phyloP scores from a whole-genome alignment of 2,329 filamentous ascomycete genomes.

The Ambrosiella xylebori region DNA sequence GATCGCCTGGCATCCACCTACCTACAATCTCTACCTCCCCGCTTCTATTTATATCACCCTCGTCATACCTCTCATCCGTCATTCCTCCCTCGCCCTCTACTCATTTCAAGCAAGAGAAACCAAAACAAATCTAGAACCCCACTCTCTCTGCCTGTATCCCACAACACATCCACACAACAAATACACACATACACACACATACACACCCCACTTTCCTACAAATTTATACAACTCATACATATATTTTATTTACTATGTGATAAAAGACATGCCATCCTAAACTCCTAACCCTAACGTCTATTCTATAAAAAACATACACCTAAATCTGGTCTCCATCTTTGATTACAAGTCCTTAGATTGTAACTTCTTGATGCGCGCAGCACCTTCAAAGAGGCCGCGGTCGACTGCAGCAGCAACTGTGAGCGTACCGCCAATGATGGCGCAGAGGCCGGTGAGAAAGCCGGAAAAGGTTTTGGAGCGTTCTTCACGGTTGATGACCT shows the following conservation, averaged over 20 bases:
- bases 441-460: slow-evolving; percentile 87
- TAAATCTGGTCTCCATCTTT: neutral
- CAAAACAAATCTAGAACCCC: neutral
- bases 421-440: slow-evolving; percentile 82
- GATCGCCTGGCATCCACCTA: too few species aligned
- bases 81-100: neutral
- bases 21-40: neutral
- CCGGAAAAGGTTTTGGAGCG: slow-evolving; percentile 76
- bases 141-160: neutral
- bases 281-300: neutral
- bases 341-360: slow-evolving; percentile 42
- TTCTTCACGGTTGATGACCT: slow-evolving; percentile 92
- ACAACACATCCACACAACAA: neutral
- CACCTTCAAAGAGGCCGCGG: slow-evolving; percentile 78
- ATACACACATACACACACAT: neutral
- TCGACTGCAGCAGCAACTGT: slow-evolving; percentile 92
- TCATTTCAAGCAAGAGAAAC: neutral
- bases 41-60: neutral
- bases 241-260: too few species aligned
- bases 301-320: neutral
- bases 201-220: neutral
- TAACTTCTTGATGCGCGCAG: slow-evolving; percentile 71
- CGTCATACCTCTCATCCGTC: neutral
- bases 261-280: neutral
- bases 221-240: neutral